Evolutionary conservation across 2,329 filamentous ascomycete genomes (phyloP).

Genomic region (Daldinia eschscholtzii): DNA sequence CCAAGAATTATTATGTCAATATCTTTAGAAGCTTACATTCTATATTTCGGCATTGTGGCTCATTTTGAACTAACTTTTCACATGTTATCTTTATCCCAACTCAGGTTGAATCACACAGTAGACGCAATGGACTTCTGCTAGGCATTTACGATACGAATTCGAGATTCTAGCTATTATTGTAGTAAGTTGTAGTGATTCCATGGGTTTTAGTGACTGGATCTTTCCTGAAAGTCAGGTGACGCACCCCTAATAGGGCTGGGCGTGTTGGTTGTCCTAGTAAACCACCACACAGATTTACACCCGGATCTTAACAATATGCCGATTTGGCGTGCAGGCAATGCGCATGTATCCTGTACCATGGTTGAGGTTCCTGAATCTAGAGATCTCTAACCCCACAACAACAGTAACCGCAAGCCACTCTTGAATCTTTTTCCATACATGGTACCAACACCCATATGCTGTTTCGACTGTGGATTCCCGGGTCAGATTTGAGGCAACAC

Average conservation of each 20-base stretch:
- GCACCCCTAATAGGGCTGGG: constrained; percentile 31
- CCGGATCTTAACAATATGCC: constrained; percentile 43
- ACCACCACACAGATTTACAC: constrained; percentile 34
- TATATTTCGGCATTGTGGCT: neutral
- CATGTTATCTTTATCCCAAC: neutral
- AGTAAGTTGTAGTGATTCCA: constrained; percentile 38
- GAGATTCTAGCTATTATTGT: constrained; percentile 16
- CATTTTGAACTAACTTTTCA: neutral
- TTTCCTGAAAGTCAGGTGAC: constrained; percentile 23
- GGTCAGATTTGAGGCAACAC: constrained; percentile 38
- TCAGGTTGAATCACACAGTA: neutral
- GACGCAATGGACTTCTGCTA: neutral
- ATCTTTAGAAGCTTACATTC: neutral
- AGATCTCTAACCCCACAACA: constrained; percentile 34
- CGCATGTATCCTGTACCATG: constrained; percentile 23
- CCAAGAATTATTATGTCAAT: neutral
- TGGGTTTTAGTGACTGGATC: constrained; percentile 19
- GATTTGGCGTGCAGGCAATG: constrained; percentile 38
- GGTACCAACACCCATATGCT: constrained; percentile 17
- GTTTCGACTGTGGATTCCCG: constrained; percentile 18
- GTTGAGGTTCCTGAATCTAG: constrained; percentile 41
- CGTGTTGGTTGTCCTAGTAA: constrained; percentile 40
- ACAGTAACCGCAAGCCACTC: constrained; percentile 14
- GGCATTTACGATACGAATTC: neutral
- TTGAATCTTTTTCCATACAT: constrained; percentile 19